These are phyloP conservation scores for Candida piceae DNA, from an alignment of 805 yeast species.

Conservation along the genomic window DNA sequence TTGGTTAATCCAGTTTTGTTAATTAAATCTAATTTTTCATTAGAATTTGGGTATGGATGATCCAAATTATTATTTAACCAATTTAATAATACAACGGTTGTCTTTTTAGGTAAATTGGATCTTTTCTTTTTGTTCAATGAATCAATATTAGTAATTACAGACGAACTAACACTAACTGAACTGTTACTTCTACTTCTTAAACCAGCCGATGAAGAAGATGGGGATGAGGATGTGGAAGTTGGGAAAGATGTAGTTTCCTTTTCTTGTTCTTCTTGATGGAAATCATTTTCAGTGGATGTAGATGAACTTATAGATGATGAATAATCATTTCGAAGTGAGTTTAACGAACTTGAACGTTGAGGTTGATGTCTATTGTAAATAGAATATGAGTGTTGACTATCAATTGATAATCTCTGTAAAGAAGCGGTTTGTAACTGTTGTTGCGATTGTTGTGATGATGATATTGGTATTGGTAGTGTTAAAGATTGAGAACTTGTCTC, in stretches of 20 bases:
- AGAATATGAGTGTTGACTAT: neutral
- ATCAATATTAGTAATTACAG: neutral
- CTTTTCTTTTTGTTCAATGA: slow-evolving; percentile 29
- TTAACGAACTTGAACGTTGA: neutral
- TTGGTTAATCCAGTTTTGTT: slow-evolving; percentile 50
- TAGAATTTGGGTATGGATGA: slow-evolving; percentile 57
- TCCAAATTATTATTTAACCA: slow-evolving; percentile 54
- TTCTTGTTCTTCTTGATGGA: neutral
- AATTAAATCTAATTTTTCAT: slow-evolving; percentile 51
- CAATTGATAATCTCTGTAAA: neutral
- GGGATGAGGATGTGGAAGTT: neutral
- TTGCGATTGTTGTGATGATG: neutral
- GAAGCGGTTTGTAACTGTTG: neutral
- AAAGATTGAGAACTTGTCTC: slow-evolving; percentile 2
- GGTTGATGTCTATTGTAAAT: slow-evolving; percentile 1
- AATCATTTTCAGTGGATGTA: no score
- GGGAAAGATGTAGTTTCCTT: neutral
- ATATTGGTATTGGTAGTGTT: neutral
- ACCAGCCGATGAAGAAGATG: neutral
- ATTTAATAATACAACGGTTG: slow-evolving; percentile 45
- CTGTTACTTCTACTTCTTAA: slow-evolving; percentile 1
- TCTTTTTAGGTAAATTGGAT: slow-evolving; percentile 55
- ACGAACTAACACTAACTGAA: neutral
- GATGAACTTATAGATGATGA: no score
- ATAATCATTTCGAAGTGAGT: slow-evolving; percentile 4